Base-by-base conservation (phyloP, 805 yeast genomes). In the Saccharomyces mikatae region DNA sequence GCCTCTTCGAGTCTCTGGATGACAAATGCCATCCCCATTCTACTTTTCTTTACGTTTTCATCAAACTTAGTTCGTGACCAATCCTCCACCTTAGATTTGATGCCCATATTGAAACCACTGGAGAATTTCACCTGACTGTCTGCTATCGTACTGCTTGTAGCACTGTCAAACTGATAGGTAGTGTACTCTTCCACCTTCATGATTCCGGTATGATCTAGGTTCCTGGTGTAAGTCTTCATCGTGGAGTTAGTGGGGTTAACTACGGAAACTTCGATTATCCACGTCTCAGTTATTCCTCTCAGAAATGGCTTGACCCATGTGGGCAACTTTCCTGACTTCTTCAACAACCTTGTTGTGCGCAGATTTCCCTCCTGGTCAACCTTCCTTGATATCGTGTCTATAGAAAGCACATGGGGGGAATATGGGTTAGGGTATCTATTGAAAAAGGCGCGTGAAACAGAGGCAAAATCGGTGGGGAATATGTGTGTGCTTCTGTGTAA, bases 261-360 rank as follows among this genome's bases (percentile, higher is more conserved):
- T 10, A 85, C 71, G 0, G 89, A 80, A 60, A 81, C 80, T 65
- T 91, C 98, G 48, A 91, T 78, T 46, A 91, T 82, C 92, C 94
- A 88, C 11, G 89, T 76, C 53, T 86, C 84, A 31, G 86, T 76
- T 27, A 82, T 81, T 49, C 77, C 75, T 1, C 92, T 91, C 56
- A 90, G 68, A 53, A 89, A 80, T 3, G 92, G 92, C 60, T 78
- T 80, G 28, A 87, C 81, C 82, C 94, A 89, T 41, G 74, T 69
- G 4, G 97, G 97, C 41, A 91, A 74, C 60, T 89, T 77, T 1
- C 97, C 97, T 3, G 80, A 74, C 67, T 91, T 92, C 60, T 80
- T 80, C 47, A 91, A 82, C 46, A 91, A 73, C 60, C 92, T 78
- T 4, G 92, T 86, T 41, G 87, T 82, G 60, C 81, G 79, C 48